These are phyloP conservation scores for Hysterium pulicare DNA, from an alignment of 2,329 filamentous ascomycete species.

Conservation along the genomic window DNA sequence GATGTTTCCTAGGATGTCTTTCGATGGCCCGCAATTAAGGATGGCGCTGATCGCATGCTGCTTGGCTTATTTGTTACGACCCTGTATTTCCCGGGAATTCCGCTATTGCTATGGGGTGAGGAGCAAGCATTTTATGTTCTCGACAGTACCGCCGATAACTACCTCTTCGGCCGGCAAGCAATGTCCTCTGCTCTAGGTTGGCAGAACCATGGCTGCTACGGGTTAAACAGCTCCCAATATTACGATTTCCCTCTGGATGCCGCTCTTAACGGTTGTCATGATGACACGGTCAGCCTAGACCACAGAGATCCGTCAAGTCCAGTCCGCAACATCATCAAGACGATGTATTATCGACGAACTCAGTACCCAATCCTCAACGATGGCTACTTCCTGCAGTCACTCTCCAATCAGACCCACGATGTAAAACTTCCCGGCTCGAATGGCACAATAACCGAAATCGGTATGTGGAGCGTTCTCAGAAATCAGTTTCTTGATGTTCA, in stretches of 20 bases:
- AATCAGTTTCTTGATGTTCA: slow-evolving; percentile 51
- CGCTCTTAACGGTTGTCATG: slow-evolving; percentile 52
- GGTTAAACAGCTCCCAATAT: slow-evolving; percentile 54
- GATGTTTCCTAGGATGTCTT: too few species aligned
- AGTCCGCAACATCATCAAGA: slow-evolving; percentile 56
- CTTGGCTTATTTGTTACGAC: slow-evolving; percentile 57
- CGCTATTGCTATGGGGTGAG: slow-evolving; percentile 59
- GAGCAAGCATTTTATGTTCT: slow-evolving; percentile 61
- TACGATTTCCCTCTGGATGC: slow-evolving; percentile 54
- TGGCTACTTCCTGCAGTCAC: slow-evolving; percentile 52
- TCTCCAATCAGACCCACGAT: slow-evolving; percentile 53
- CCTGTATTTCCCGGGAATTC: slow-evolving; percentile 57
- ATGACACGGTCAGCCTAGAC: slow-evolving; percentile 54
- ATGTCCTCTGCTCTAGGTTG: slow-evolving; percentile 60
- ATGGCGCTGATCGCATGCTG: slow-evolving; percentile 56
- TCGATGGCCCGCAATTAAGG: too few species aligned
- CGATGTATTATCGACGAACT: slow-evolving; percentile 57
- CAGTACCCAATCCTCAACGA: slow-evolving; percentile 57
- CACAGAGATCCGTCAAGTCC: slow-evolving; percentile 60
- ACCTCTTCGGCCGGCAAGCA: slow-evolving; percentile 60
- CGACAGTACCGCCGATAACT: slow-evolving; percentile 61
- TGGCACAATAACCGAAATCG: slow-evolving; percentile 9
- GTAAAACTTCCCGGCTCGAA: slow-evolving; percentile 8
- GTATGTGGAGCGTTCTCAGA: slow-evolving; percentile 58
- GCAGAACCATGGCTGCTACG: slow-evolving; percentile 62